phyloP scores from a whole-genome alignment of 2,329 filamentous ascomycete species.

The Botrytis elliptica region DNA sequence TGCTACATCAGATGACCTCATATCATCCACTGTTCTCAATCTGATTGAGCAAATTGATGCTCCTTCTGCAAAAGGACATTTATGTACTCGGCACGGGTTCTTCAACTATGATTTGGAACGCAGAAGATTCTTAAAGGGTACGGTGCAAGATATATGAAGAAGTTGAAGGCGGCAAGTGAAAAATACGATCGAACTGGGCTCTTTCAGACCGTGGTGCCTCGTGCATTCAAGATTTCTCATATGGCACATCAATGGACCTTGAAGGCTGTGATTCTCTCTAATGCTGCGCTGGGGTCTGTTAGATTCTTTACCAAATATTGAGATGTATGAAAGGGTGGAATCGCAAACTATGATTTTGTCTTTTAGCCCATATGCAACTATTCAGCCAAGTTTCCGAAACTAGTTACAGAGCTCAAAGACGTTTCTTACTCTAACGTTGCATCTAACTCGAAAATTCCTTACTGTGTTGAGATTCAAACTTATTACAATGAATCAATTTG shows the following conservation, averaged over 20 bases:
- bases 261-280: too few relatives aligned
- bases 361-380: not conserved
- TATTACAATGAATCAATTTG: not conserved
- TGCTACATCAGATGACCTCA: not conserved
- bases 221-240: not conserved
- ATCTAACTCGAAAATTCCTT: not conserved
- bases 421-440: not conserved
- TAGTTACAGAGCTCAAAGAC: not conserved
- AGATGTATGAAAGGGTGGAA: not conserved
- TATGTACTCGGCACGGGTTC: not conserved
- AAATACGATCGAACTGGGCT: not conserved
- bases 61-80: not conserved
- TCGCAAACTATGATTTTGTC: not conserved
- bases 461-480: not conserved
- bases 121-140: not conserved
- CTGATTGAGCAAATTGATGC: not conserved
- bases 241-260: not conserved
- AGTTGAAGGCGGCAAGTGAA: not conserved
- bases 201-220: not conserved
- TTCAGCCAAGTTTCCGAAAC: not conserved
- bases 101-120: not conserved
- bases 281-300: too few relatives aligned
- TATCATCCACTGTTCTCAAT: not conserved
- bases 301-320: not conserved
- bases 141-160: not conserved